A percentile compares a stretch with the other conserved stretches of the same genome.
These are phyloP conservation scores for Neurospora tetrasperma DNA, from an alignment of 495 filamentous ascomycete species.

Conservation along the genomic window DNA sequence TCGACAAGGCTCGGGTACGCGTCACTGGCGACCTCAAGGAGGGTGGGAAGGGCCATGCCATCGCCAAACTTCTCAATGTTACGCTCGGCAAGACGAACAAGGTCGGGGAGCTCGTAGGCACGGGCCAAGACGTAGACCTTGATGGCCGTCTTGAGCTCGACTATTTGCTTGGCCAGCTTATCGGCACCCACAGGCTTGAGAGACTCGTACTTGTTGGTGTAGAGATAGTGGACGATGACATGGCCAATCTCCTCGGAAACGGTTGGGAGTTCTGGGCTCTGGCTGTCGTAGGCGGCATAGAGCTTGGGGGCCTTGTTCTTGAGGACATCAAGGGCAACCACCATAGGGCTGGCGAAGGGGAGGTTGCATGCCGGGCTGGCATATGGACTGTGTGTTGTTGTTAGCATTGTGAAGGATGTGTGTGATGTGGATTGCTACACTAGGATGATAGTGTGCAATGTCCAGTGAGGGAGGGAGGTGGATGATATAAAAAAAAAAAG, in stretches of 20 bases:
- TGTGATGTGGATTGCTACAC: background rate
- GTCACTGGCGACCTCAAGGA: slow-evolving; percentile 23
- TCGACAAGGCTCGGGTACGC: slow-evolving; percentile 21
- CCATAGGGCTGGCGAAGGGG: slow-evolving; percentile 24
- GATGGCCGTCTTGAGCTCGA: slow-evolving; percentile 25
- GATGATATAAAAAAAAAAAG: background rate
- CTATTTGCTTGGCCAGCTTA: slow-evolving; percentile 15
- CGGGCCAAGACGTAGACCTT: slow-evolving; percentile 21
- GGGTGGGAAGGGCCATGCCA: slow-evolving; percentile 16
- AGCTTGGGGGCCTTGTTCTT: slow-evolving; percentile 21
- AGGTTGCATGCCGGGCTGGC: slow-evolving; percentile 21
- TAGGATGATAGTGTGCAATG: background rate
- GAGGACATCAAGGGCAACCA: slow-evolving; percentile 21
- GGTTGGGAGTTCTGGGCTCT: slow-evolving; percentile 17
- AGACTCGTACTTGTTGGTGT: slow-evolving; percentile 24
- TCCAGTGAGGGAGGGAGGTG: background rate
- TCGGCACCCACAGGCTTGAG: slow-evolving; percentile 19
- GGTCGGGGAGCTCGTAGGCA: slow-evolving; percentile 22
- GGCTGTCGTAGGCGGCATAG: slow-evolving; percentile 20
- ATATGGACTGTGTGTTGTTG: slow-evolving; percentile 16
- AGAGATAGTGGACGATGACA: slow-evolving; percentile 26
- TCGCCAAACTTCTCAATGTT: slow-evolving; percentile 22
- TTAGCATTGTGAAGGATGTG: slow-evolving; percentile 6
- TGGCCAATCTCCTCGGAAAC: slow-evolving; percentile 25
- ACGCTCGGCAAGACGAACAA: slow-evolving; percentile 21